Evolutionary conservation across 2,329 filamentous ascomycete genomes (phyloP).

Genomic region (Fusarium hostae): DNA sequence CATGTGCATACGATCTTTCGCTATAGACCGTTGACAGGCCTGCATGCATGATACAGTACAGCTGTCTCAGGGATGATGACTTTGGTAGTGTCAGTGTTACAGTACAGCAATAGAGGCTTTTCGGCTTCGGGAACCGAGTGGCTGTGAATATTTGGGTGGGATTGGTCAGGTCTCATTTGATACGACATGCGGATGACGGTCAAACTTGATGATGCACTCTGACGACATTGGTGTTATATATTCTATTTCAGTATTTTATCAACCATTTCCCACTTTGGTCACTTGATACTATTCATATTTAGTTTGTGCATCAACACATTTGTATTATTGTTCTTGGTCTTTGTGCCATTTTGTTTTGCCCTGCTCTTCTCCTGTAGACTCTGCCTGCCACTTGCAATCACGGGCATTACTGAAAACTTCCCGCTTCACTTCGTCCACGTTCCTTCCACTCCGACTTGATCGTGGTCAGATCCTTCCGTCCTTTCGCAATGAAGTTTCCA

Average conservation of each 20-base stretch:
- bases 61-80: conserved; percentile 25
- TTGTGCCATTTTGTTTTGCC: conserved; percentile 9
- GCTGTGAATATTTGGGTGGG: conserved; percentile 8
- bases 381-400: conserved; percentile 24
- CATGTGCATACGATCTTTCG: conserved; percentile 41
- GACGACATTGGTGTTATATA: conserved; percentile 25
- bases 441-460: conserved; percentile 7
- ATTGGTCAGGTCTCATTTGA: conserved; percentile 35
- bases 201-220: conserved; percentile 34
- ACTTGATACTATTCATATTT: conserved; percentile 14
- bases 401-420: conserved; percentile 13
- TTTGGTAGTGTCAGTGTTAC: conserved; percentile 24
- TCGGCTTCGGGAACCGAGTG: conserved; percentile 30
- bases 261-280: not conserved
- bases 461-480: conserved; percentile 3
- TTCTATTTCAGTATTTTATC: conserved; percentile 15
- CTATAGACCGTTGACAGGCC: conserved; percentile 34
- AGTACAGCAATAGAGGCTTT: conserved; percentile 17
- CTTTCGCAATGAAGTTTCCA: conserved; percentile 38
- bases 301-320: not conserved
- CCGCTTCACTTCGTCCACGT: not conserved
- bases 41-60: conserved; percentile 12
- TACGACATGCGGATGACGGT: conserved; percentile 16
- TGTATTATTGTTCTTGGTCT: not conserved
- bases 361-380: not conserved